Base-by-base conservation (phyloP, 202 grass and related monocot genomes). In the Miscanthus sacchariflorus region DNA sequence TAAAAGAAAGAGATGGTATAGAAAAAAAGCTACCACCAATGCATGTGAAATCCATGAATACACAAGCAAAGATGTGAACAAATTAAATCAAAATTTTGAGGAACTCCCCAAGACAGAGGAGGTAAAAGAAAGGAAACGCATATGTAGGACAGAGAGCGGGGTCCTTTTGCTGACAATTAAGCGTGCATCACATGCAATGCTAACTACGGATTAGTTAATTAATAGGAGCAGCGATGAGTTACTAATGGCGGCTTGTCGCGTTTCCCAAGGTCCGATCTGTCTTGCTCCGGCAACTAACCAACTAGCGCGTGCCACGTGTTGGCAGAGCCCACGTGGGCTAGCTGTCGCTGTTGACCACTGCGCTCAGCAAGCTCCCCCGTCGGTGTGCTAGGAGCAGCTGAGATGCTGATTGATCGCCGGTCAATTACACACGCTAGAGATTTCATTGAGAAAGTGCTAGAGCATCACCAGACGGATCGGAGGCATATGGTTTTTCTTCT, bases 251-350 rank as follows among this genome's bases (percentile, higher is more conserved):
- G 40, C 27, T 64, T 19, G 14, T 13, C 72, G 50, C 11, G 11
- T 14, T 42, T 89, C 42, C 75, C 87, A 4, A 89, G 75, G 52
- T 89, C 87, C 67, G 81, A 84, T 89, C 87, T 84, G 87, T 66
- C 14, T 10, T 65, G 14, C 50, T 2, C 30, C 3, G 2, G 2
- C 40, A 72, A 38, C 36, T 75, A 84, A 79, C 43, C 6, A 25
- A 27, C 12, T 17, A 33, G 11, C 0, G 3, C 2, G 14, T 49
- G 80, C 49, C 87, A 84, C 66, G 27, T 78, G 7, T 11, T 8
- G 18, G 9, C 0, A 21, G 80, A 79, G 30, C n/a, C 87, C 87
- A 84, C 68, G 74, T 89, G 81, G 68, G 33, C 12, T 74, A 54
- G 33, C 12, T 74, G 4, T 12, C 72, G 23, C 13, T 76, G 23